Percentiles rank a stretch among this genome's conserved stretches.
Evolutionary conservation across 2,329 filamentous ascomycete genomes (phyloP).

Genomic region (Trichoderma endophyticum): DNA sequence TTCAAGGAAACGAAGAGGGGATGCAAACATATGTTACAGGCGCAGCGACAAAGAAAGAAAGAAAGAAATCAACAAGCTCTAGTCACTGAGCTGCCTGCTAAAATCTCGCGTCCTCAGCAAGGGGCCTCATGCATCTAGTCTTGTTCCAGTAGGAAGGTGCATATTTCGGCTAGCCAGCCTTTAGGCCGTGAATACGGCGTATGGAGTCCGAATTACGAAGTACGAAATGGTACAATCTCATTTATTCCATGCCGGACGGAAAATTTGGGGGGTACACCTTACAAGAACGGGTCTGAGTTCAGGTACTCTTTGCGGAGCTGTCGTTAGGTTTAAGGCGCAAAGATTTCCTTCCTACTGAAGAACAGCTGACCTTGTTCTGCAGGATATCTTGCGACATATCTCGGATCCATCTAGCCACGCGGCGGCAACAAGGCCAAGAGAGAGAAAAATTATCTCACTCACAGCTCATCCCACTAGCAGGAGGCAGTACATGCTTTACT

Average conservation of each 20-base stretch:
- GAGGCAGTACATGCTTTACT: background rate
- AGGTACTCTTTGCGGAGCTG: background rate
- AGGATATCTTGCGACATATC: background rate
- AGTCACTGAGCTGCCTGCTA: background rate
- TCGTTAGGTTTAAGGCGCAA: background rate
- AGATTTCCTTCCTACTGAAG: background rate
- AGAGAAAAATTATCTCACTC: background rate
- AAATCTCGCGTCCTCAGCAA: background rate
- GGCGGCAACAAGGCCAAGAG: background rate
- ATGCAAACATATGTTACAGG: background rate
- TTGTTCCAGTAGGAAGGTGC: constrained; percentile 15
- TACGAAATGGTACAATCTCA: background rate
- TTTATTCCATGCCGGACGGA: background rate
- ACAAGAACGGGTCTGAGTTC: background rate
- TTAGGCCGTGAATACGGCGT: constrained; percentile 1
- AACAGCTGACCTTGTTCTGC: background rate
- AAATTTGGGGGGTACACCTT: background rate
- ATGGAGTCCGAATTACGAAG: background rate
- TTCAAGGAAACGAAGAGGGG: background rate
- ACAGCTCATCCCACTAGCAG: background rate
- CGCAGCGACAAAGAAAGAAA: background rate
- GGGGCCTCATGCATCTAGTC: constrained; percentile 13
- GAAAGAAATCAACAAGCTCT: background rate
- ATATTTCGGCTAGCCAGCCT: constrained; percentile 12
- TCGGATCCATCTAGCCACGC: background rate